Evolutionary conservation across 2,329 filamentous ascomycete species (phyloP).

Genomic region (Albophoma yamanashiensis): DNA sequence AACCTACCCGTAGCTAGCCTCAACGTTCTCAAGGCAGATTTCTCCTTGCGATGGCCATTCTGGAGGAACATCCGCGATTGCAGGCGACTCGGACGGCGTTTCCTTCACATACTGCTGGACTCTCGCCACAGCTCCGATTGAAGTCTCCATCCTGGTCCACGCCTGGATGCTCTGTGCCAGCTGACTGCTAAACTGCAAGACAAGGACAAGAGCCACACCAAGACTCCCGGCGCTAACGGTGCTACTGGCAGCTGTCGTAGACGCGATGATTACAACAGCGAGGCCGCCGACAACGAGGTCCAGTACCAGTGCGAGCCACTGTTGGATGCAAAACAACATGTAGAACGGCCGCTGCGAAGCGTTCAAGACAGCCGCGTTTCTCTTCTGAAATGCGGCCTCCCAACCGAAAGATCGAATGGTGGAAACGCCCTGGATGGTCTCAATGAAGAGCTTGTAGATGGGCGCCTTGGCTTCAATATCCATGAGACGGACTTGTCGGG

Average conservation of each 20-base stretch:
- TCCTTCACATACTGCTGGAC: constrained; percentile 21
- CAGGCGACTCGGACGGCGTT: constrained; percentile 6
- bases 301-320: constrained; percentile 36
- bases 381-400: constrained; percentile 7
- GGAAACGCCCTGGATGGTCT: constrained; percentile 9
- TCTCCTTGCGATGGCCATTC: constrained; percentile 20
- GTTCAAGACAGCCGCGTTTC: constrained; percentile 6
- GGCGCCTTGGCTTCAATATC: constrained; percentile 17
- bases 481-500: constrained; percentile 16
- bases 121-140: constrained; percentile 21
- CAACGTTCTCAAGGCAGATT: constrained; percentile 15
- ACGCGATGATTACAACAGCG: constrained; percentile 30
- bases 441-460: constrained; percentile 14
- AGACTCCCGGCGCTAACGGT: constrained; percentile 16
- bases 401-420: constrained; percentile 23
- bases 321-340: constrained; percentile 34
- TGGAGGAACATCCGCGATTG: constrained; percentile 1
- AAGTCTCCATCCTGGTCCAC: constrained; percentile 20
- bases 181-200: constrained; percentile 17
- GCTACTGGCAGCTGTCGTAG: constrained; percentile 23
- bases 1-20: constrained; percentile 13
- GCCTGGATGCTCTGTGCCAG: constrained; percentile 18
- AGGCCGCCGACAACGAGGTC: constrained; percentile 34
- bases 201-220: constrained; percentile 13
- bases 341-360: constrained; percentile 20